These are phyloP conservation scores for Boletus edulis DNA, from an alignment of 768 basidiomycete species.

Conservation along the genomic window DNA sequence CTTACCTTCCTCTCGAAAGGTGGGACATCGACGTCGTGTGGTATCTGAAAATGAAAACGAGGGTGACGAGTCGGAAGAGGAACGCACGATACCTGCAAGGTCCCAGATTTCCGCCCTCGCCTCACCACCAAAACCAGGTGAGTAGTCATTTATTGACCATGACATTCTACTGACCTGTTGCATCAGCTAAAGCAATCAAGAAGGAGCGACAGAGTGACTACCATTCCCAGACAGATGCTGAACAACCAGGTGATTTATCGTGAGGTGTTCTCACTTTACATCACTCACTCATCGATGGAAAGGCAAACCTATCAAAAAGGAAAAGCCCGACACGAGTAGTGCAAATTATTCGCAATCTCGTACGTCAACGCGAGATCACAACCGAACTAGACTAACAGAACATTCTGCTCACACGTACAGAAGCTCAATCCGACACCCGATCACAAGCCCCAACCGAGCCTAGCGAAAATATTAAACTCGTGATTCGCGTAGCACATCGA, in stretches of 20 bases:
- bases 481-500: constrained; percentile 33
- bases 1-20: neutral
- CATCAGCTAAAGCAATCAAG: constrained; percentile 3
- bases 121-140: constrained; percentile 9
- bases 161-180: neutral
- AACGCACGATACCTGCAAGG: neutral
- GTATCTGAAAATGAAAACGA: constrained; percentile 10
- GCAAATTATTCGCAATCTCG: neutral
- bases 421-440: constrained; percentile 2
- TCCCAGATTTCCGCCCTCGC: neutral
- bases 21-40: constrained; percentile 6
- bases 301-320: constrained; percentile 20
- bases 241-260: constrained; percentile 6
- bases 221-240: neutral
- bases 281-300: neutral
- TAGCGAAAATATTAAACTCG: constrained; percentile 13
- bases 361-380: constrained; percentile 3
- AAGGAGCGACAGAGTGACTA: neutral
- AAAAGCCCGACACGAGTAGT: constrained; percentile 4
- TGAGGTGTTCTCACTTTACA: neutral
- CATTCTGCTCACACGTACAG: neutral
- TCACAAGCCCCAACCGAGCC: constrained; percentile 3
- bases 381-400: neutral
- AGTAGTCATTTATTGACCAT: neutral
- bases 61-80: constrained; percentile 3